A percentile compares a stretch with the other conserved stretches of the same genome.
These are phyloP conservation scores for Blastomyces gilchristii DNA, from an alignment of 2,329 filamentous ascomycete genomes.

Conservation along the genomic window DNA sequence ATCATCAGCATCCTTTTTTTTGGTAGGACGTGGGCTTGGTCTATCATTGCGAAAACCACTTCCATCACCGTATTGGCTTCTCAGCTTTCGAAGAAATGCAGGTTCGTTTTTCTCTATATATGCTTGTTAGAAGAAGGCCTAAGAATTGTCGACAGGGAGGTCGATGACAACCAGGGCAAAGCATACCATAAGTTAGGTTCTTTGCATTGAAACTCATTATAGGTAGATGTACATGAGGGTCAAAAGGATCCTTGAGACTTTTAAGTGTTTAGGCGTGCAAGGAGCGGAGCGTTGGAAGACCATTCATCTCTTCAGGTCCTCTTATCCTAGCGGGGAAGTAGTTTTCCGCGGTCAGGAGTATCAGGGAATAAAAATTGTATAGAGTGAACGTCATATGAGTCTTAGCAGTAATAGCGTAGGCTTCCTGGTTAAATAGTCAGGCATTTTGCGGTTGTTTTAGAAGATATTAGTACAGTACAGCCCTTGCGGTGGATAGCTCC, in stretches of 20 bases:
- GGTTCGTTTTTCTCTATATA: constrained; percentile 32
- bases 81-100: constrained; percentile 34
- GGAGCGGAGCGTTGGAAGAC: neutral
- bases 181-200: constrained; percentile 35
- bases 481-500: neutral
- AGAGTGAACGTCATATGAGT: neutral
- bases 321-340: neutral
- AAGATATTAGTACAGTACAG: neutral
- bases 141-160: constrained; percentile 4
- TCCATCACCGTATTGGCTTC: constrained; percentile 28
- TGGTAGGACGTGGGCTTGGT: constrained; percentile 28
- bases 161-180: neutral
- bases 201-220: constrained; percentile 35
- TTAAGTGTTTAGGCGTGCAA: neutral
- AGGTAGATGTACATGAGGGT: neutral
- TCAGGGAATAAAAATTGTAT: neutral
- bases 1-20: constrained; percentile 29
- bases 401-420: neutral
- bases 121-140: neutral
- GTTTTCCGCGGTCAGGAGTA: neutral
- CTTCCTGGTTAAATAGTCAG: neutral
- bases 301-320: neutral
- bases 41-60: constrained; percentile 28
- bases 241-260: neutral
- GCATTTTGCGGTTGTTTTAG: neutral